These are phyloP conservation scores for Trapa bicornis DNA, from an alignment of 345 rosid species.

Conservation along the genomic window DNA sequence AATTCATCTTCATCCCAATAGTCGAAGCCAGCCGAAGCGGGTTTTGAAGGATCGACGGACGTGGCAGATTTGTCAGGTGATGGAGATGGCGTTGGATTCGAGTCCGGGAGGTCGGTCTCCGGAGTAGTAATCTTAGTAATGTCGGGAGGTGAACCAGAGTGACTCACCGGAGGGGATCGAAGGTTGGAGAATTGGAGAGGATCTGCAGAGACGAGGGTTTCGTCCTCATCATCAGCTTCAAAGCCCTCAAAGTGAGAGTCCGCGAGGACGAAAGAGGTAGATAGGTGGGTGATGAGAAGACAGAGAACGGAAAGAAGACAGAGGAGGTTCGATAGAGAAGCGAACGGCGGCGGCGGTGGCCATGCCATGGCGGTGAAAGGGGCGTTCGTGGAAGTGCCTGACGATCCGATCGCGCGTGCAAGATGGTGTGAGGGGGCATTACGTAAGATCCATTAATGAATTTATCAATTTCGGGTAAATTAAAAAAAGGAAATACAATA, in stretches of 20 bases:
- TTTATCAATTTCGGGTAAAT: neutral
- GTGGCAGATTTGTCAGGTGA: conserved; percentile 8
- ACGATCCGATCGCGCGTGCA: neutral
- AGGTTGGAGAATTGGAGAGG: conserved; percentile 29
- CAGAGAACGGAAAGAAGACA: conserved; percentile 19
- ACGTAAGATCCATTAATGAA: neutral
- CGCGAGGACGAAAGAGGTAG: conserved; percentile 16
- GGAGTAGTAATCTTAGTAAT: conserved; percentile 8
- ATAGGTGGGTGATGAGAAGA: conserved; percentile 20
- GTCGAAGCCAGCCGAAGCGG: conserved; percentile 40
- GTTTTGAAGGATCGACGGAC: conserved; percentile 16
- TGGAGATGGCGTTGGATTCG: conserved; percentile 9
- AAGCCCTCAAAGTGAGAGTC: conserved; percentile 94
- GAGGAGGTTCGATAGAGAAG: conserved; percentile 6
- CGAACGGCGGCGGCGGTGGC: neutral
- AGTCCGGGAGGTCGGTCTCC: conserved; percentile 24
- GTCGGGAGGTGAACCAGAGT: conserved; percentile 24
- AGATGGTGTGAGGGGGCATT: neutral
- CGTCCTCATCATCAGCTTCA: conserved; percentile 59
- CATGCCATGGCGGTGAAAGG: conserved; percentile 5
- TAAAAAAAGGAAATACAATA: neutral
- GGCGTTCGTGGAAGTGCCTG: neutral
- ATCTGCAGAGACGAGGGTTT: conserved; percentile 29
- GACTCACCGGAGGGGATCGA: conserved; percentile 48
- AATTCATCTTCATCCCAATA: conserved; percentile 97